These are phyloP conservation scores for Micromonas commoda DNA, from an alignment of 139 green algal species.

Conservation along the genomic window DNA sequence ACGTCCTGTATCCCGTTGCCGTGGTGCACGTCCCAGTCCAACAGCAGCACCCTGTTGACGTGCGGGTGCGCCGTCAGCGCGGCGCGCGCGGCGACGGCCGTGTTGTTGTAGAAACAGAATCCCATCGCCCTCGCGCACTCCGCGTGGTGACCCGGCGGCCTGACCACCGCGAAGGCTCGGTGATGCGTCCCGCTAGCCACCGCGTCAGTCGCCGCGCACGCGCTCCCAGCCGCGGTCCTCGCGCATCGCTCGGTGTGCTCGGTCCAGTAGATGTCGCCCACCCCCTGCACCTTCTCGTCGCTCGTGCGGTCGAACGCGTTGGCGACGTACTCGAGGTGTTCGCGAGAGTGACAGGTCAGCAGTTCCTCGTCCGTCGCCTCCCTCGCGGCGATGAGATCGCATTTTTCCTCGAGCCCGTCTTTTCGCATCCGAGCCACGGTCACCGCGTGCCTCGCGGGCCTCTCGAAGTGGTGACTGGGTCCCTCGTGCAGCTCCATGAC, in stretches of 20 bases:
- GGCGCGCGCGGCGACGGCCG: conserved; percentile 35
- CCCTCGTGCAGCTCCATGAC: conserved; percentile 16
- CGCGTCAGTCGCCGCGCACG: background rate
- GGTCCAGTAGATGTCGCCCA: conserved; percentile 27
- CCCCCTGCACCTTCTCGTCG: background rate
- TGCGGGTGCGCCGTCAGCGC: conserved; percentile 23
- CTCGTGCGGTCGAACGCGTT: background rate
- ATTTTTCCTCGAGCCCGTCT: background rate
- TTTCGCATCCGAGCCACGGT: background rate
- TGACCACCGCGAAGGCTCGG: conserved; percentile 50
- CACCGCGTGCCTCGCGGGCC: background rate
- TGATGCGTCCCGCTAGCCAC: background rate
- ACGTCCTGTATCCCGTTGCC: conserved; percentile 73
- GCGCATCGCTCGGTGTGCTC: background rate
- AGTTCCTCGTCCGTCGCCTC: conserved; percentile 26
- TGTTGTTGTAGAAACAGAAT: conserved; percentile 76
- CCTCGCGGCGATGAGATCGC: background rate
- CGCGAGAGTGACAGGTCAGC: background rate
- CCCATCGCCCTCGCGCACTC: conserved; percentile 46
- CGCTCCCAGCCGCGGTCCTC: conserved; percentile 16
- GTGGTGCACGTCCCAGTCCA: conserved; percentile 80
- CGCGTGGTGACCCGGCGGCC: conserved; percentile 70
- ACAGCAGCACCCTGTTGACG: conserved; percentile 55
- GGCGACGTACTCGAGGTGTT: conserved; percentile 8
- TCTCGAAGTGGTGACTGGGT: background rate